These are phyloP conservation scores for Candida mesenterica DNA, from an alignment of 1,139 yeast species.

Conservation along the genomic window DNA sequence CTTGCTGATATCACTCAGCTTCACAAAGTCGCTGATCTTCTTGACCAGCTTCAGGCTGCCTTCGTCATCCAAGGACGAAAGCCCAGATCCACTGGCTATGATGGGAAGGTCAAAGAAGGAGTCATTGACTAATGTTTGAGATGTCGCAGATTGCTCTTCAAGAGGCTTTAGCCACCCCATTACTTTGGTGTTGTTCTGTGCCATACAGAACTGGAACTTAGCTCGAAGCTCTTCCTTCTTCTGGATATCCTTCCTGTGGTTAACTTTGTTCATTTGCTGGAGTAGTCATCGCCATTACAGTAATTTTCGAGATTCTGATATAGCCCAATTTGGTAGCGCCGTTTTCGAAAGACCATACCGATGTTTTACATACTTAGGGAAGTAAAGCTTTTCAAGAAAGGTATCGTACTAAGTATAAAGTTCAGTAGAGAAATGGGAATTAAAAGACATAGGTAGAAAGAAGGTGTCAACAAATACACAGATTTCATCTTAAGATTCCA, in stretches of 20 bases:
- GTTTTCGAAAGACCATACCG: too few relatives aligned
- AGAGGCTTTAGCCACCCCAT: conserved; percentile 41
- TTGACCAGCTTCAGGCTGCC: conserved; percentile 5
- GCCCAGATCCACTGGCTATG: conserved; percentile 44
- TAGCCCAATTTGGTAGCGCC: too few relatives aligned
- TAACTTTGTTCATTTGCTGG: conserved; percentile 24
- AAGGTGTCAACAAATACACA: too few relatives aligned
- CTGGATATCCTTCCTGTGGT: conserved; percentile 43
- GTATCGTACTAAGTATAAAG: too few relatives aligned
- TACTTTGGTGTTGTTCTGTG: conserved; percentile 36
- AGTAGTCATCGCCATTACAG: too few relatives aligned
- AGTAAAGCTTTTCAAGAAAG: too few relatives aligned
- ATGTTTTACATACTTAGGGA: too few relatives aligned
- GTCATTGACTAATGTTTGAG: conserved; percentile 6
- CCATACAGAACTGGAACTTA: conserved; percentile 43
- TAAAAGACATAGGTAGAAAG: too few relatives aligned
- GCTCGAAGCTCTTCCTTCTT: conserved; percentile 50
- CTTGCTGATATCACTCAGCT: conserved; percentile 13
- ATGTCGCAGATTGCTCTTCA: conserved; percentile 4
- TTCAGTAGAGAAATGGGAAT: too few relatives aligned
- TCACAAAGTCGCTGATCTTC: conserved; percentile 35
- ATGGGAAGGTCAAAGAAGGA: conserved; percentile 43
- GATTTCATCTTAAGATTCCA: too few relatives aligned
- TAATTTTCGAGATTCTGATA: too few relatives aligned
- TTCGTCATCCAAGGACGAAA: conserved; percentile 20